Base-by-base conservation (phyloP, 73 alveolate genomes). In the Effrenium voratum region DNA sequence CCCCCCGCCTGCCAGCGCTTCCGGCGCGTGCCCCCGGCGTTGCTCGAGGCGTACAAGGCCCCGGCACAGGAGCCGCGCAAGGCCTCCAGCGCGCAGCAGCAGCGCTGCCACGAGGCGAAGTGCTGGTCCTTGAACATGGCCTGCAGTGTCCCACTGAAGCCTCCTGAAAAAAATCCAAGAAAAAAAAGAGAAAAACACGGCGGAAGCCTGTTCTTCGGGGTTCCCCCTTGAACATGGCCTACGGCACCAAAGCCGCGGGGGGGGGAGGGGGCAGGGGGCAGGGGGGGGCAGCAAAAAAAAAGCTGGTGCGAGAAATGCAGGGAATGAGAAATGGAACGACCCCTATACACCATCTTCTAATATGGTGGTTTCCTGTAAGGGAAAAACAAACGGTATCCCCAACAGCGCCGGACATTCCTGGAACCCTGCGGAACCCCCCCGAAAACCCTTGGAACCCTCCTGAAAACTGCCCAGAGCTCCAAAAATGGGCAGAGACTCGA, bases 31-130 rank as follows among this genome's bases (percentile, higher is more conserved):
- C 97, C 97, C 5, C 97, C 97, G 13, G 95, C 95, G 40, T 60
- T 16, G 66, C 76, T 76, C 28, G 88, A 63, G 16, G 88, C 97
- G 46, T 90, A 90, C 59, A 90, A 52, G 6, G 97, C 97, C 1
- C 84, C 79, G 47, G 95, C 97, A 47, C 87, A 66, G 19, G 75
- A 72, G 15, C 45, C 55, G 22, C 97, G 86, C 55, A 90, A 41
- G 59, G 88, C 97, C 68, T 90, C 97, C 72, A 70, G 41, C 5
- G 97, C 97, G 22, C 97, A 90, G 55, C 86, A n/a, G 26, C 88
- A 73, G 1, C 75, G 97, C 32, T 43, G 52, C 44, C 59, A 12
- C 43, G 75, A 44, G 30, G 44, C 86, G 15, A 32, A 79, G 55
- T 90, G 88, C 57, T 45, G 63, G 45, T 90, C 95, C 73, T 88